phyloP scores from a whole-genome alignment of 2,329 filamentous ascomycete species.

The Aureobasidium mangrovei region DNA sequence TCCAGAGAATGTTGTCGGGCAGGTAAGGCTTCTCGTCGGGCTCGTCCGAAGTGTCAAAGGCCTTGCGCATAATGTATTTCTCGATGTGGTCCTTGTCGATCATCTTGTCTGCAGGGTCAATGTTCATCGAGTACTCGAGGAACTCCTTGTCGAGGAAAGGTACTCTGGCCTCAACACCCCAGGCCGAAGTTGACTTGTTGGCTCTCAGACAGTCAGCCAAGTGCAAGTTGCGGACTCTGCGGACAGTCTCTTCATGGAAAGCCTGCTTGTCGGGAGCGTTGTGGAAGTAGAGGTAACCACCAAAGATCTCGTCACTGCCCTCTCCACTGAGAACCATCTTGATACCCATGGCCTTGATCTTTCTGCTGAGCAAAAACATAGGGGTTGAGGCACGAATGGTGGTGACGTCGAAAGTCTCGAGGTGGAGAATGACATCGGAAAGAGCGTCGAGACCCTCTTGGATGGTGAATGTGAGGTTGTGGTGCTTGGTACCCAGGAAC shows the following conservation, averaged over 20 bases:
- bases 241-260: constrained; percentile 94
- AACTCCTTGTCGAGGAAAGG: constrained; percentile 98
- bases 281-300: constrained; percentile 98
- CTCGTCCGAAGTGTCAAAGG: constrained; percentile 88
- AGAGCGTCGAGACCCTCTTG: constrained; percentile 95
- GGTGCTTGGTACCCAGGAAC: constrained; percentile 95
- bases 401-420: constrained; percentile 96
- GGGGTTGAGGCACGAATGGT: constrained; percentile 97
- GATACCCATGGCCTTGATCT: constrained; percentile 99
- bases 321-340: constrained; percentile 99
- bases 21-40: constrained; percentile 75
- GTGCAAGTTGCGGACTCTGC: constrained; percentile 93
- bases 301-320: constrained; percentile 96
- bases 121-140: constrained; percentile 84
- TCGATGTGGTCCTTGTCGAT: constrained; percentile 83
- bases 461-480: constrained; percentile 96
- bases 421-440: constrained; percentile 94
- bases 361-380: constrained; percentile 95
- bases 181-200: constrained; percentile 98
- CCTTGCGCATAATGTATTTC: constrained; percentile 97
- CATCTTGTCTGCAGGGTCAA: constrained; percentile 93
- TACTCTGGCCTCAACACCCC: constrained; percentile 95
- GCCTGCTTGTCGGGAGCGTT: constrained; percentile 79
- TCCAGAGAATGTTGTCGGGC: constrained; percentile 92
- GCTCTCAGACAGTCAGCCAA: constrained; percentile 92